Base-by-base conservation (phyloP, 2,329 filamentous ascomycete genomes). In the Graphium sp. region DNA sequence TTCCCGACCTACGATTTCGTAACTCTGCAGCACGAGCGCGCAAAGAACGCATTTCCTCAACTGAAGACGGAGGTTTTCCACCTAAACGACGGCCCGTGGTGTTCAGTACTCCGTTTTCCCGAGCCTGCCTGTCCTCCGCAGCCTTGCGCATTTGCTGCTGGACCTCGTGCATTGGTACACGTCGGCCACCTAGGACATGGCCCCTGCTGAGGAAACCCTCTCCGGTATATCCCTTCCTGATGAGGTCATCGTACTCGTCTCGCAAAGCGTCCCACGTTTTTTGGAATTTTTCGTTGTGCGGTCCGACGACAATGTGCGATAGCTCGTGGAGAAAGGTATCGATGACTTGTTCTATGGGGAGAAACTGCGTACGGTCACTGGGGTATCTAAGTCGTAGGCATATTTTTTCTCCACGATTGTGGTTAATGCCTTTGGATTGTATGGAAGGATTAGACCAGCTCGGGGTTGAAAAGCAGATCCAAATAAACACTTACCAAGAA, bases 241-340 rank as follows among this genome's bases (percentile, higher is more conserved):
- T 45, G 6, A 94, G 62, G 3, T 72, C 69, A 41, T 84, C 70
- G 41, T 87, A 75, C 51, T 94, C 85, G 33, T 87, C 80, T 13
- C 87, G 73, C 5, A 94, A 66, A 45, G 92, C 77, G 40, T 93
- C 76, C 82, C 85, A 93, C 5, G 94, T 58, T 1, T 74, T 74
- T 39, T 93, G 73, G 44, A 95, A 95, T 20, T 77, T 66, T 26
- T 60, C 64, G 44, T 94, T 73, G 47, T 95, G 87, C 2, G 81
- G 80, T 0, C 82, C 83, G 48, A 77, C 73, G 8, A 83, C 67
- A 38, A 79, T 93, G 44, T 95, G 87, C n/a, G 72, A 75, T 3
- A 95, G 67, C 58, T 95, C 87, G 47, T 95, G 87, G 13, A 95
- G 69, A 73, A 95, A 79, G 0, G 87, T 95, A 49, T 94, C 84